A percentile compares a stretch with the other conserved stretches of the same genome.
phyloP scores from a whole-genome alignment of 2,329 filamentous ascomycete genomes.

The Sporothrix curviconia region DNA sequence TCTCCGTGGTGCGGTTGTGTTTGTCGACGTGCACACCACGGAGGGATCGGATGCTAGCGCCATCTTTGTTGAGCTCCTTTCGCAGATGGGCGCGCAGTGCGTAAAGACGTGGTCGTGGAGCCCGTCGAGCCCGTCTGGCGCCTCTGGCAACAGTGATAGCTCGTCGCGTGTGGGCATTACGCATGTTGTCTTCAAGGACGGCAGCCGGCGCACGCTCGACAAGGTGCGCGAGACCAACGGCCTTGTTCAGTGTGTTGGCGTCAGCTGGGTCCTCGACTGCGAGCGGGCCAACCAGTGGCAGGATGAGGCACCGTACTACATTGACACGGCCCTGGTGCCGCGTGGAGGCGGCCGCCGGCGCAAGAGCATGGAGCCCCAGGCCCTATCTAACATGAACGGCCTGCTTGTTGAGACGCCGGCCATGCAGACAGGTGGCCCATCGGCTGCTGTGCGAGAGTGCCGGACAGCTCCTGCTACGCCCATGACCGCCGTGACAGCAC shows the following conservation, averaged over 20 bases:
- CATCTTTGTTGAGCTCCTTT: conserved; percentile 70
- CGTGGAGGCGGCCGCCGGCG: conserved; percentile 63
- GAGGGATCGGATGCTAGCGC: conserved; percentile 74
- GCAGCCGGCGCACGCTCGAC: conserved; percentile 70
- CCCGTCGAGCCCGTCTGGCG: conserved; percentile 34
- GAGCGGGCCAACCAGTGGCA: conserved; percentile 72
- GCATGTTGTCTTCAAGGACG: conserved; percentile 87
- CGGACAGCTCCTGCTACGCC: conserved; percentile 34
- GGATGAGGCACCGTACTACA: conserved; percentile 61
- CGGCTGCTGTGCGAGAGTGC: conserved; percentile 26
- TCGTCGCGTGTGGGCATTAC: conserved; percentile 64
- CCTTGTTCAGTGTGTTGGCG: conserved; percentile 76
- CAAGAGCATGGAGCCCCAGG: conserved; percentile 75
- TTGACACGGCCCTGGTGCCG: conserved; percentile 61
- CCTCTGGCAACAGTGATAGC: conserved; percentile 23
- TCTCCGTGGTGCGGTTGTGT: conserved; percentile 67
- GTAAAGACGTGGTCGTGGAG: conserved; percentile 73
- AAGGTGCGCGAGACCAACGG: conserved; percentile 68
- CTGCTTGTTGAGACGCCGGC: conserved; percentile 45
- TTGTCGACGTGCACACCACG: conserved; percentile 75
- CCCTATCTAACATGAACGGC: conserved; percentile 62
- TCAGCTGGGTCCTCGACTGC: conserved; percentile 82
- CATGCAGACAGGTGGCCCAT: conserved; percentile 28
- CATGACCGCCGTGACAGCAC: conserved; percentile 45
- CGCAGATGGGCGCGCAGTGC: conserved; percentile 74